Conservation (phyloP, 2,329 filamentous ascomycete genomes). For the Chalara sp. region DNA sequence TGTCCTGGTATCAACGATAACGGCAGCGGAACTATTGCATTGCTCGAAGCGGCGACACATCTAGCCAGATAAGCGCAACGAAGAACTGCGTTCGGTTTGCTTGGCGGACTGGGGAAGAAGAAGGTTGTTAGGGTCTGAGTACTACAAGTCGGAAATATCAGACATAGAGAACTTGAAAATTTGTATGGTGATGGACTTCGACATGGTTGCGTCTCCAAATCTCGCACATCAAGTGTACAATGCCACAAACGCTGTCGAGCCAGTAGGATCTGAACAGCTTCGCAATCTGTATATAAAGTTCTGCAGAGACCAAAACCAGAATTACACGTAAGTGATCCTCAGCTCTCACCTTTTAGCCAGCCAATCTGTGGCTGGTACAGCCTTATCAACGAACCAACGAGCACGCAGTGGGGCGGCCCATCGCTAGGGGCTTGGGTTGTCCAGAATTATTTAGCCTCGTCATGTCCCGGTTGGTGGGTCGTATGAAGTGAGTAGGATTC, state of each 20-base stretch:
- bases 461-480: no score
- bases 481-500: no score
- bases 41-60: constrained; percentile 54
- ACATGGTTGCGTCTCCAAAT: constrained; percentile 60
- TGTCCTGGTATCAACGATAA: constrained; percentile 41
- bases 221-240: constrained; percentile 63
- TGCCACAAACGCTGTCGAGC: constrained; percentile 63
- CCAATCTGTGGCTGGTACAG: no score
- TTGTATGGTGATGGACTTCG: constrained; percentile 61
- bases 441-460: no score
- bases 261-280: constrained; percentile 63
- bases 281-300: constrained; percentile 61
- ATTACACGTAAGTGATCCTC: constrained; percentile 46
- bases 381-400: no score
- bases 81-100: constrained; percentile 60
- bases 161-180: constrained; percentile 51
- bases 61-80: constrained; percentile 44
- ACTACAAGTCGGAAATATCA: constrained; percentile 48
- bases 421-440: no score
- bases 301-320: constrained; percentile 45
- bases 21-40: constrained; percentile 31
- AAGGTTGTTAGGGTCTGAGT: constrained; percentile 56
- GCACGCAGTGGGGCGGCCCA: no score
- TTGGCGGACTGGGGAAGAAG: constrained; percentile 61
- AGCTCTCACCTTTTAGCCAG: background rate